Conservation (phyloP, 352 stramenopile genomes). For the Globisporangium viniferum region DNA sequence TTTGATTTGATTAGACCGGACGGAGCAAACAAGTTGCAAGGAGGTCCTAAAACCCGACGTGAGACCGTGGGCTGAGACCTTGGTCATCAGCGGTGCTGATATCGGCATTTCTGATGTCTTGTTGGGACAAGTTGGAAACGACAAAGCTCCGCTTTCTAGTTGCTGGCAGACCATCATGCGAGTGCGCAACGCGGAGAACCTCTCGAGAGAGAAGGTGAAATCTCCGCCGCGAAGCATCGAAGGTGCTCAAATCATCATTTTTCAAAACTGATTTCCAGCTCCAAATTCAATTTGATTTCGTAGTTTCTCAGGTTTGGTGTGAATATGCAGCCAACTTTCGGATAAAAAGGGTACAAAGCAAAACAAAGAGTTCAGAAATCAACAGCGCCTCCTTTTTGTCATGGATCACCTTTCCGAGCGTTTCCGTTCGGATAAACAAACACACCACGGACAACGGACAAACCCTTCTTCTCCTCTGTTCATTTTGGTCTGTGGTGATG, state of each 20-base stretch:
- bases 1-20: not conserved
- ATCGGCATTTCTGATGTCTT: not conserved
- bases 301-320: not conserved
- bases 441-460: too few relatives aligned
- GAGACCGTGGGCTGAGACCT: not conserved
- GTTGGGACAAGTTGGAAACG: not conserved
- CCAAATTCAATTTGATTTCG: not conserved
- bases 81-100: not conserved
- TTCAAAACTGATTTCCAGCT: not conserved
- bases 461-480: not conserved
- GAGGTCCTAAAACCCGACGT: not conserved
- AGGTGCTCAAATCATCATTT: not conserved
- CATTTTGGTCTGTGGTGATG: not conserved
- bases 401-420: not conserved
- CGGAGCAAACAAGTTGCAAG: not conserved
- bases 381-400: not conserved
- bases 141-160: not conserved
- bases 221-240: too few relatives aligned
- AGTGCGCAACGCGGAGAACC: not conserved
- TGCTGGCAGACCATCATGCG: too few relatives aligned
- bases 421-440: not conserved
- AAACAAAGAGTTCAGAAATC: slow-evolving; percentile 6
- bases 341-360: not conserved
- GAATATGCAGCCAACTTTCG: not conserved
- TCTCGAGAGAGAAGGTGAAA: not conserved